A percentile compares a stretch with the other conserved stretches of the same genome.
Conservation (phyloP, 1,139 yeast genomes). For the Geotrichum histeridarum region DNA sequence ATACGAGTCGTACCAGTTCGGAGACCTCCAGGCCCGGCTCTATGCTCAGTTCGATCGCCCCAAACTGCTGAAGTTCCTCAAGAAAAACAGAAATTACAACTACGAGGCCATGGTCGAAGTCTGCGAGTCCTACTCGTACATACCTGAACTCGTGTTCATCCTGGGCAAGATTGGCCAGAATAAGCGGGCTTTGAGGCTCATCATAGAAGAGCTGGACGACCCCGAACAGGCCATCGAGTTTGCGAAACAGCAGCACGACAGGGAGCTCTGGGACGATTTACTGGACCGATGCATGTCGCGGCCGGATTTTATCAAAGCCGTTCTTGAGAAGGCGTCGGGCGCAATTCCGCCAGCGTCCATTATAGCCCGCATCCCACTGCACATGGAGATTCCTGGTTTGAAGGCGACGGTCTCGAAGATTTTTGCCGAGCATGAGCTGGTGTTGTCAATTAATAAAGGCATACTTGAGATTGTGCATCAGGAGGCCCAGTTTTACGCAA, state of each 20-base stretch:
- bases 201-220: constrained; percentile 70
- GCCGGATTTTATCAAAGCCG: constrained; percentile 68
- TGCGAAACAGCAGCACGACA: constrained; percentile 65
- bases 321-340: constrained; percentile 45
- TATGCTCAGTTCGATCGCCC: constrained; percentile 56
- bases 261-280: constrained; percentile 72
- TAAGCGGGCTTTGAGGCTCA: constrained; percentile 65
- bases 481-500: constrained; percentile 49
- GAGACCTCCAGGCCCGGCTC: constrained; percentile 59
- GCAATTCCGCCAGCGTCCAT: constrained; percentile 65
- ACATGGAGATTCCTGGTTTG: constrained; percentile 60
- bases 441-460: constrained; percentile 51
- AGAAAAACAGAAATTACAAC: constrained; percentile 53
- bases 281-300: constrained; percentile 64
- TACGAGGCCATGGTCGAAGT: constrained; percentile 60
- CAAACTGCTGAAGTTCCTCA: constrained; percentile 53
- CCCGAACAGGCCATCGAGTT: constrained; percentile 76
- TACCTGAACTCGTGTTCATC: constrained; percentile 71
- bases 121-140: constrained; percentile 51
- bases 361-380: constrained; percentile 56
- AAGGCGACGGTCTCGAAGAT: constrained; percentile 57
- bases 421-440: constrained; percentile 59
- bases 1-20: constrained; percentile 49
- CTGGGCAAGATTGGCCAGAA: constrained; percentile 80
- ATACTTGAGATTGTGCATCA: constrained; percentile 57